Conservation (phyloP, 1,284 basidiomycete genomes). For the Pseudozyma sp. region DNA sequence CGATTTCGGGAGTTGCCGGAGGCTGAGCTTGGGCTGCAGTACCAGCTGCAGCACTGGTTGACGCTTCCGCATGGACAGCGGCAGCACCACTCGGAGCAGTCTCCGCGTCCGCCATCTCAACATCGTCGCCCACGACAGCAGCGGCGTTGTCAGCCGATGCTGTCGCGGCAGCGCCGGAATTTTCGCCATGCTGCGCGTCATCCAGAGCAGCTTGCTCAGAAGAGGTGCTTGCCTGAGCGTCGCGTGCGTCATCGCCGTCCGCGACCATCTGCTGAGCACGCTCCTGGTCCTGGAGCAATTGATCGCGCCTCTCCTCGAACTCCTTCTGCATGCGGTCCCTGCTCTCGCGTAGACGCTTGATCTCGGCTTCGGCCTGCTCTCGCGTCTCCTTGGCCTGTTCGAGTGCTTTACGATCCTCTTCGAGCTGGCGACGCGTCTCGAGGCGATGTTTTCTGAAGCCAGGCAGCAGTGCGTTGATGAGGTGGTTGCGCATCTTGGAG, state of each 20-base stretch:
- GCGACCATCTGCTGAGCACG: slow-evolving; percentile 63
- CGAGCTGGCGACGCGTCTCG: slow-evolving; percentile 61
- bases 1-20: slow-evolving; percentile 5
- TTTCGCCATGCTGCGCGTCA: neutral
- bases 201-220: slow-evolving; percentile 39
- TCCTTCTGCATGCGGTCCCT: slow-evolving; percentile 53
- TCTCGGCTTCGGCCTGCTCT: slow-evolving; percentile 53
- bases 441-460: slow-evolving; percentile 67
- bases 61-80: neutral
- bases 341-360: slow-evolving; percentile 34
- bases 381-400: slow-evolving; percentile 69
- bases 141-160: slow-evolving; percentile 17
- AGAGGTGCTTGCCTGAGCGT: slow-evolving; percentile 66
- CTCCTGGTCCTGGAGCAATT: slow-evolving; percentile 62
- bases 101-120: slow-evolving; percentile 60
- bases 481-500: slow-evolving; percentile 78
- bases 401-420: slow-evolving; percentile 69
- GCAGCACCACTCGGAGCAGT: slow-evolving; percentile 14
- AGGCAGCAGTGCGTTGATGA: slow-evolving; percentile 83
- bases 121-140: slow-evolving; percentile 38
- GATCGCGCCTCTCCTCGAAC: slow-evolving; percentile 57
- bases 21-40: slow-evolving; percentile 9
- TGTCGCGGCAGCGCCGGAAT: neutral
- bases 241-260: slow-evolving; percentile 39
- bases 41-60: neutral